Percentiles rank a stretch among this genome's conserved stretches.
Conservation (phyloP, 2,329 filamentous ascomycete genomes). For the Atkinsonella hypoxylon region DNA sequence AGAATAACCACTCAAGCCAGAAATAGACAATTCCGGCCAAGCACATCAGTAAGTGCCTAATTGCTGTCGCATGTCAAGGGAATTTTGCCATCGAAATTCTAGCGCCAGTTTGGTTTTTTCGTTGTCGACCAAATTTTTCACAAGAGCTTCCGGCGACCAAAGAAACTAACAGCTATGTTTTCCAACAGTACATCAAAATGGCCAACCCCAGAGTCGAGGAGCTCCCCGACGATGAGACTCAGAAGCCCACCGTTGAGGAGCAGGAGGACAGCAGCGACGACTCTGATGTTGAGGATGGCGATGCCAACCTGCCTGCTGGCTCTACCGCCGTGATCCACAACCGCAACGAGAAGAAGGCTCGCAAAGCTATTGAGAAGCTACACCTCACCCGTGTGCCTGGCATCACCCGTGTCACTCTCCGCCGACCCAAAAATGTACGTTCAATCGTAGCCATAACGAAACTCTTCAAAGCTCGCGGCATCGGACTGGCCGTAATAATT, state of each 20-base stretch:
- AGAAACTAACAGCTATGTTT: slow-evolving; percentile 4
- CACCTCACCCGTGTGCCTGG: slow-evolving; percentile 92
- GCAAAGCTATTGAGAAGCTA: slow-evolving; percentile 98
- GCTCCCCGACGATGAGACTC: slow-evolving; percentile 79
- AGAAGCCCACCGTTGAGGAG: slow-evolving; percentile 69
- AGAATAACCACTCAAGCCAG: slow-evolving; percentile 19
- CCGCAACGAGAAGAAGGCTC: slow-evolving; percentile 99
- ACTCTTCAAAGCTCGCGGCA: neutral
- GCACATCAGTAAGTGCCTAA: slow-evolving; percentile 23
- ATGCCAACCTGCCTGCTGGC: slow-evolving; percentile 68
- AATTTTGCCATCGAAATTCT: neutral
- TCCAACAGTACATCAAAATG: slow-evolving; percentile 48
- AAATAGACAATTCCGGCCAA: slow-evolving; percentile 23
- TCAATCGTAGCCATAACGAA: neutral
- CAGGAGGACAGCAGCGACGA: slow-evolving; percentile 62
- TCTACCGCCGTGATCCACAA: slow-evolving; percentile 88
- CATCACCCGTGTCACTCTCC: slow-evolving; percentile 95
- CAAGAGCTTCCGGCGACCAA: neutral
- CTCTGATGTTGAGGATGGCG: slow-evolving; percentile 71
- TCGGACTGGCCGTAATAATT: neutral
- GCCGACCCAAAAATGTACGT: slow-evolving; percentile 98
- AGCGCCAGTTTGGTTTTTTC: neutral
- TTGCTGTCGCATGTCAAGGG: slow-evolving; percentile 7
- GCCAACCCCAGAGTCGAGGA: slow-evolving; percentile 97
- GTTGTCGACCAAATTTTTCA: slow-evolving; percentile 3